Base-by-base conservation (phyloP, 177 flowering plant genomes). In the Vitis hybrid region DNA sequence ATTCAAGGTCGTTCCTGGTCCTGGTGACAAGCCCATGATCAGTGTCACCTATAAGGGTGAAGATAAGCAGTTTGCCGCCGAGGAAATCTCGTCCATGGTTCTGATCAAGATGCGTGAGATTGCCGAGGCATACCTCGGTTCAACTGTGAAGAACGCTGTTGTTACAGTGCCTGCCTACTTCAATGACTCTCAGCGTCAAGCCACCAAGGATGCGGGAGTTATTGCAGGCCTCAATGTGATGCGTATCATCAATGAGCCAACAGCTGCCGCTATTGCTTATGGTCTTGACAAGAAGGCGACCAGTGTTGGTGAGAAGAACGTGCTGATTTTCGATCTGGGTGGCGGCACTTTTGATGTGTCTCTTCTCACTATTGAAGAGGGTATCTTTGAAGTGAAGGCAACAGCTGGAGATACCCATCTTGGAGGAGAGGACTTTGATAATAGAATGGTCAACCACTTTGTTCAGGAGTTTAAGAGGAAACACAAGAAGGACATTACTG, bases 341-440 rank as follows among this genome's bases (percentile, higher is more conserved):
- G 88, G 88, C 30, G 88, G 88, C 14, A 86, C 89, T n/a, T 86
- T 86, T 61, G 89, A 86, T 79, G 89, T 86, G 5, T 86, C 89
- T 0, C 78, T 86, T 15, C 85, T 86, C 55, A 84, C 89, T 19
- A 84, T 86, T 63, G 87, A 83, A 49, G 87, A 85, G 69, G 89
- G 89, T 60, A 83, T 85, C 71, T 82, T 85, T 32, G 89, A 85
- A 64, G 87, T 86, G 10, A 86, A 84, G 79, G 83, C 87, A 11
- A 84, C 87, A 6, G 89, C 89, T 58, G 89, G 89, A 48, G 89
- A 85, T 60, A 85, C 89, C 2, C 89, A 85, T 48, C 83, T 85
- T 52, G 89, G 89, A 19, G 88, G 88, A 12, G 86, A 85, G 72
- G 88, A 85, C 34, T 85, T 85, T 26, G 88, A 85, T 51, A 85